Evolutionary conservation across 345 rosid genomes (phyloP).

Genomic region (Populus ilicifolia): DNA sequence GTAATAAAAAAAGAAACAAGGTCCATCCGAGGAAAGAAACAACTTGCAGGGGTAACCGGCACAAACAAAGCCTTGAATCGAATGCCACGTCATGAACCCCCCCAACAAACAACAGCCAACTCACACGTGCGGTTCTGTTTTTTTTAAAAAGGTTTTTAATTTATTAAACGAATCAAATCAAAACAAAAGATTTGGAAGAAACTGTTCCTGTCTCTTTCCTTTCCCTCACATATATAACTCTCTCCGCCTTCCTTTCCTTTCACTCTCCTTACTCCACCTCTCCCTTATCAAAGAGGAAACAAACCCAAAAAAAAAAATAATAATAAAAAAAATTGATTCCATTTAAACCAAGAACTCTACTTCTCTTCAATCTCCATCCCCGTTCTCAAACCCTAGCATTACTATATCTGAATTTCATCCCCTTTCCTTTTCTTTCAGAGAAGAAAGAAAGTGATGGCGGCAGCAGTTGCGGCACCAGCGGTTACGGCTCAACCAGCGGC

Average conservation of each 20-base stretch:
- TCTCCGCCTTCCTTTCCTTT: neutral
- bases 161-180: neutral
- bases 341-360: slow-evolving; percentile 1
- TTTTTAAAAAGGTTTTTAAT: no score
- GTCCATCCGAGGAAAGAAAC: neutral
- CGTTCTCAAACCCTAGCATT: neutral
- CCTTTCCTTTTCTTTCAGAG: neutral
- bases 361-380: slow-evolving; percentile 1
- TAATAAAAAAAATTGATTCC: slow-evolving; percentile 2
- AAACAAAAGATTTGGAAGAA: neutral
- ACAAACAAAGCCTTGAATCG: neutral
- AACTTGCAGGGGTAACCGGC: neutral
- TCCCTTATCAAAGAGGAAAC: slow-evolving; percentile 7
- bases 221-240: slow-evolving; percentile 10
- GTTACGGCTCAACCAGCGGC: slow-evolving; percentile 19
- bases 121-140: slow-evolving; percentile 1
- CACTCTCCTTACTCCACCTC: neutral
- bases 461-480: slow-evolving; percentile 18
- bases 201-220: slow-evolving; percentile 8
- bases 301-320: neutral
- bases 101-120: neutral
- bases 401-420: neutral
- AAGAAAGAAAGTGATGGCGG: slow-evolving; percentile 27
- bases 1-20: no score
- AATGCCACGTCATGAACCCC: neutral